phyloP scores from a whole-genome alignment of 1,139 yeast genomes.

The Saccharomyces hybrid region DNA sequence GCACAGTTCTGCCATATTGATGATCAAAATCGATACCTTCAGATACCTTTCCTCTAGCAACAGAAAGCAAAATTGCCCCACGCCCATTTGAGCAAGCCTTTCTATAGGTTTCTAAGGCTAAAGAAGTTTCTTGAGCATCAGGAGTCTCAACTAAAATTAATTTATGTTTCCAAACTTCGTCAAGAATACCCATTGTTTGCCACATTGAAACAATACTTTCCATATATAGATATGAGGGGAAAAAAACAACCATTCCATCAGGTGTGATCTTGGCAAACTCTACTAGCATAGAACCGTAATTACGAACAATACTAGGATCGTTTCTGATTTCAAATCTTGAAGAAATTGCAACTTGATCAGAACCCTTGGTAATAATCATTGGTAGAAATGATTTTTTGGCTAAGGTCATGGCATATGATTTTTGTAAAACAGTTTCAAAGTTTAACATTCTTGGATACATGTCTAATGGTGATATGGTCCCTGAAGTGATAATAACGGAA shows the following conservation, averaged over 20 bases:
- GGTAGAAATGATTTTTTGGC: slow-evolving; percentile 91
- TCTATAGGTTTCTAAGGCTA: slow-evolving; percentile 90
- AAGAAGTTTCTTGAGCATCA: slow-evolving; percentile 94
- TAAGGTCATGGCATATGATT: slow-evolving; percentile 91
- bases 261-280: slow-evolving; percentile 95
- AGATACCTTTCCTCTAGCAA: slow-evolving; percentile 97
- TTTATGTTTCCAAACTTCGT: slow-evolving; percentile 97
- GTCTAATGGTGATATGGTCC: slow-evolving; percentile 95
- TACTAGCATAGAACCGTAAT: slow-evolving; percentile 84
- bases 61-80: slow-evolving; percentile 92
- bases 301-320: slow-evolving; percentile 95
- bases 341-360: slow-evolving; percentile 94
- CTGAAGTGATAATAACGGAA: slow-evolving; percentile 93
- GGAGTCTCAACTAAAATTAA: slow-evolving; percentile 96
- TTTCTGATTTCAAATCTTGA: slow-evolving; percentile 94
- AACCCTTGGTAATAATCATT: slow-evolving; percentile 91
- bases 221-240: slow-evolving; percentile 95
- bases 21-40: slow-evolving; percentile 99
- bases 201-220: slow-evolving; percentile 96
- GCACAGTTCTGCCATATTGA: slow-evolving; percentile 93
- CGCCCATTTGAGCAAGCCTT: slow-evolving; percentile 96
- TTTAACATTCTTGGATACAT: slow-evolving; percentile 98
- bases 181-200: slow-evolving; percentile 96
- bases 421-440: slow-evolving; percentile 89
- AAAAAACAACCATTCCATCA: slow-evolving; percentile 95